Conservation (phyloP, 164 flowering plant species). For the Amborella trichopoda region DNA sequence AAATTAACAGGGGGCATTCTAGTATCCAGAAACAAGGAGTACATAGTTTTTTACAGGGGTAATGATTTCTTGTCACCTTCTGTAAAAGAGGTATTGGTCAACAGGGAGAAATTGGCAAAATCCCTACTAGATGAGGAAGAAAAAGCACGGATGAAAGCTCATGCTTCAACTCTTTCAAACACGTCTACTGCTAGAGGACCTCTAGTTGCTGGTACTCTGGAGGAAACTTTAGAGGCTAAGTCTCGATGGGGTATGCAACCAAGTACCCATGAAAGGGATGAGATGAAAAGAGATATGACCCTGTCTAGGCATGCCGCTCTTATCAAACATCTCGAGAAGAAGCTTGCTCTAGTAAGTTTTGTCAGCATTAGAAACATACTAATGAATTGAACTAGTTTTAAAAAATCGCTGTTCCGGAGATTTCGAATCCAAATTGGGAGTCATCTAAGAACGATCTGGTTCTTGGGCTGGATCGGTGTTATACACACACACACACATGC, state of each 20-base stretch:
- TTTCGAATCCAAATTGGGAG: too few relatives aligned
- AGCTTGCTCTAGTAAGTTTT: constrained; percentile 49
- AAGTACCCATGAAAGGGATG: constrained; percentile 37
- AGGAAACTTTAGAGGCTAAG: constrained; percentile 72
- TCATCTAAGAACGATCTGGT: too few relatives aligned
- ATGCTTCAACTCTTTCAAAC: constrained; percentile 20
- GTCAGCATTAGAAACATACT: not conserved
- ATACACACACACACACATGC: too few relatives aligned
- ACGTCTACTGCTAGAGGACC: constrained; percentile 26
- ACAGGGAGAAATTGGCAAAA: constrained; percentile 36
- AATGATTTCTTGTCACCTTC: constrained; percentile 78
- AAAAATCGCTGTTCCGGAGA: too few relatives aligned
- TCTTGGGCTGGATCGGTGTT: too few relatives aligned
- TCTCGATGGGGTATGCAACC: constrained; percentile 65
- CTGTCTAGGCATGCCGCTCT: constrained; percentile 47
- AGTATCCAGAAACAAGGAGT: constrained; percentile 81
- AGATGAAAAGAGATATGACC: constrained; percentile 53
- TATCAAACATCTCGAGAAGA: constrained; percentile 48
- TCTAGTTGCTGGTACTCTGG: constrained; percentile 80
- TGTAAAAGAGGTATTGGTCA: constrained; percentile 34
- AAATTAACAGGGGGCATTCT: constrained; percentile 81
- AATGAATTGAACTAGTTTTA: too few relatives aligned
- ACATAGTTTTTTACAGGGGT: constrained; percentile 83
- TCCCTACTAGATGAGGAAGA: constrained; percentile 69
- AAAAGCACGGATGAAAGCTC: constrained; percentile 38